Conservation (phyloP, 2,329 filamentous ascomycete species). For the Sordariomycetes sp. region DNA sequence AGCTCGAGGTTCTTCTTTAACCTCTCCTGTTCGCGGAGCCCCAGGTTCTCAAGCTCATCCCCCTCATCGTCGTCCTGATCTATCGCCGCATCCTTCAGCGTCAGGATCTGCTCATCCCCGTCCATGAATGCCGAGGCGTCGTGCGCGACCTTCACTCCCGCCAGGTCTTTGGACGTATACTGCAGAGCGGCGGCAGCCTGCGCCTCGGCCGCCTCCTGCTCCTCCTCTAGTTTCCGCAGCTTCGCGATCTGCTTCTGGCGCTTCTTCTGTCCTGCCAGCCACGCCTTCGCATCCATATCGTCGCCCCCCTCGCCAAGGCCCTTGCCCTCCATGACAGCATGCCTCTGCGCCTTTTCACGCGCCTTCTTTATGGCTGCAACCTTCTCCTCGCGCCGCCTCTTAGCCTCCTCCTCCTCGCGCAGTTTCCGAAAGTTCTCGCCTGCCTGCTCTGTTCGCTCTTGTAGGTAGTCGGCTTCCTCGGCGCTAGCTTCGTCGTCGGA, state of each 20-base stretch:
- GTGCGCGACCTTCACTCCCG: constrained; percentile 86
- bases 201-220: constrained; percentile 66
- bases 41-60: constrained; percentile 76
- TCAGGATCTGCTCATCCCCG: constrained; percentile 78
- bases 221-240: constrained; percentile 60
- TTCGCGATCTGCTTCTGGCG: constrained; percentile 84
- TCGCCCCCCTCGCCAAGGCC: constrained; percentile 60
- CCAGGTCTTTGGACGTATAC: constrained; percentile 78
- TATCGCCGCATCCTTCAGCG: constrained; percentile 86
- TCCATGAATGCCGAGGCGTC: constrained; percentile 74
- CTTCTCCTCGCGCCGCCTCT: constrained; percentile 67
- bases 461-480: constrained; percentile 71
- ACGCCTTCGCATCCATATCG: constrained; percentile 69
- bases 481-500: constrained; percentile 33
- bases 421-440: constrained; percentile 62
- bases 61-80: constrained; percentile 75
- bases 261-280: constrained; percentile 86
- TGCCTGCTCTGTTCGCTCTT: constrained; percentile 62
- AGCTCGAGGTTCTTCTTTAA: constrained; percentile 67
- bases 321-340: constrained; percentile 67
- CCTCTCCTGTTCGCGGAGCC: constrained; percentile 61
- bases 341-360: constrained; percentile 70
- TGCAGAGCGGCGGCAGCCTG: constrained; percentile 50
- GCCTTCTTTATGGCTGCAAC: constrained; percentile 79
- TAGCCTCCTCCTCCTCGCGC: constrained; percentile 63